Percentiles rank a stretch among this genome's conserved stretches.
Evolutionary conservation across 768 basidiomycete genomes (phyloP).

Genomic region (Serpula lacrymans): DNA sequence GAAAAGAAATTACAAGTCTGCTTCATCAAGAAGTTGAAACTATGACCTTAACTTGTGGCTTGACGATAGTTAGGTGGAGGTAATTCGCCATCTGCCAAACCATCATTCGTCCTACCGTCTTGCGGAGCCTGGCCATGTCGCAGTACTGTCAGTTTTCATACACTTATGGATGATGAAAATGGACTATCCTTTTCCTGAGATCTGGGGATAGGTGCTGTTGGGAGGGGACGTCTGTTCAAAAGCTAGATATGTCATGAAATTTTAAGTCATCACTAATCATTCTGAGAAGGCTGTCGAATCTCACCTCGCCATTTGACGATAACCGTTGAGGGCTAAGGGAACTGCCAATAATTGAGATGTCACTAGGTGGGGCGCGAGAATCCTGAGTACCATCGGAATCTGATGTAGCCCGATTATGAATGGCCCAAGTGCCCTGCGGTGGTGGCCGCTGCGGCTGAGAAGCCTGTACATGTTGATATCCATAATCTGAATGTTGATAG

Average conservation of each 20-base stretch:
- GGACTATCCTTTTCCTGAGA: conserved; percentile 4
- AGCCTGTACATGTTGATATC: background rate
- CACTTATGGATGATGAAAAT: conserved; percentile 5
- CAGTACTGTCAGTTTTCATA: background rate
- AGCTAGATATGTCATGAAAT: conserved; percentile 4
- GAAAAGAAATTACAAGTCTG: too few relatives aligned
- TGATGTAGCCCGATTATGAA: too few relatives aligned
- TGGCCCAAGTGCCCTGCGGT: background rate
- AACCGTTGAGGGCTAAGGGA: background rate
- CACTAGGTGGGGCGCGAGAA: conserved; percentile 7
- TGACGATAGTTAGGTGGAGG: conserved; percentile 24
- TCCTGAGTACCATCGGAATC: too few relatives aligned
- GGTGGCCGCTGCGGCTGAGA: background rate
- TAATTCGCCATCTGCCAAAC: conserved; percentile 12
- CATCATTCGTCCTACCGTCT: too few relatives aligned
- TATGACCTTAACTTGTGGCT: too few relatives aligned
- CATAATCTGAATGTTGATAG: conserved; percentile 8
- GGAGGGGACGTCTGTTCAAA: conserved; percentile 15
- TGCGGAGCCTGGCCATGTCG: too few relatives aligned
- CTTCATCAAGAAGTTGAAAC: too few relatives aligned
- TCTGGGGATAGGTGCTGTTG: conserved; percentile 19
- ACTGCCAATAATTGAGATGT: background rate
- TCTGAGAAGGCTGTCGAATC: too few relatives aligned
- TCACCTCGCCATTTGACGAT: too few relatives aligned
- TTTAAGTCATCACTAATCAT: too few relatives aligned